phyloP scores from a whole-genome alignment of 768 basidiomycete genomes.

The Vararia minispora region DNA sequence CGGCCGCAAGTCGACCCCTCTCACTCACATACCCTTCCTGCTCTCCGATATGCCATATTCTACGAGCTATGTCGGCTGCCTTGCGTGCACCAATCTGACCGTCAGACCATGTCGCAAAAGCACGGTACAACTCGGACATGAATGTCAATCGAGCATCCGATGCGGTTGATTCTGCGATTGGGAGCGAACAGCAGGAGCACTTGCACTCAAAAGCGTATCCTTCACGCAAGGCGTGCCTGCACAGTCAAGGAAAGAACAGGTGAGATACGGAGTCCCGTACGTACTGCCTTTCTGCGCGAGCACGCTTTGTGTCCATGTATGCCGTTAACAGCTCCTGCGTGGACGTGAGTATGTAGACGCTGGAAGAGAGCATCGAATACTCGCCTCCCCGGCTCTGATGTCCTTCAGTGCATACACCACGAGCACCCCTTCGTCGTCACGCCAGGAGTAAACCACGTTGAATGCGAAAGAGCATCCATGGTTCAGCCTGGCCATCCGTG shows the following conservation, averaged over 20 bases:
- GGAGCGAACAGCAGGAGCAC: slow-evolving; percentile 47
- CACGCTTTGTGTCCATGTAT: slow-evolving; percentile 45
- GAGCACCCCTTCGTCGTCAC: slow-evolving; percentile 33
- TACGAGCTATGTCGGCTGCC: slow-evolving; percentile 34
- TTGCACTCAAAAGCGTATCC: slow-evolving; percentile 50
- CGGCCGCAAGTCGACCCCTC: slow-evolving; percentile 49
- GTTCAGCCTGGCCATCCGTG: slow-evolving; percentile 55
- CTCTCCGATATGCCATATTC: slow-evolving; percentile 48
- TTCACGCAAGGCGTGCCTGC: slow-evolving; percentile 35
- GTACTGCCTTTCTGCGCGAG: slow-evolving; percentile 43
- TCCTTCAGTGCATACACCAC: slow-evolving; percentile 49
- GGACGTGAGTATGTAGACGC: slow-evolving; percentile 2
- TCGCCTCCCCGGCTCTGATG: slow-evolving; percentile 40
- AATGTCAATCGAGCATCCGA: slow-evolving; percentile 40
- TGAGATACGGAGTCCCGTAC: slow-evolving; percentile 7
- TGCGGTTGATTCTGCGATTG: slow-evolving; percentile 30
- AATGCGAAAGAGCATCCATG: slow-evolving; percentile 61
- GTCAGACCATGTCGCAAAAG: slow-evolving; percentile 39
- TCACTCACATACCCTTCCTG: slow-evolving; percentile 60
- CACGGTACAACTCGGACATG: slow-evolving; percentile 34
- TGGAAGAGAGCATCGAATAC: slow-evolving; percentile 6
- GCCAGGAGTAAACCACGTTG: slow-evolving; percentile 55
- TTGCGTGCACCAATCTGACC: slow-evolving; percentile 33
- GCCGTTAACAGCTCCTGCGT: slow-evolving; percentile 49
- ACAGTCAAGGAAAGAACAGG: slow-evolving; percentile 1